Evolutionary conservation across 2,329 filamentous ascomycete species (phyloP).

Genomic region (Colletotrichum scovillei): DNA sequence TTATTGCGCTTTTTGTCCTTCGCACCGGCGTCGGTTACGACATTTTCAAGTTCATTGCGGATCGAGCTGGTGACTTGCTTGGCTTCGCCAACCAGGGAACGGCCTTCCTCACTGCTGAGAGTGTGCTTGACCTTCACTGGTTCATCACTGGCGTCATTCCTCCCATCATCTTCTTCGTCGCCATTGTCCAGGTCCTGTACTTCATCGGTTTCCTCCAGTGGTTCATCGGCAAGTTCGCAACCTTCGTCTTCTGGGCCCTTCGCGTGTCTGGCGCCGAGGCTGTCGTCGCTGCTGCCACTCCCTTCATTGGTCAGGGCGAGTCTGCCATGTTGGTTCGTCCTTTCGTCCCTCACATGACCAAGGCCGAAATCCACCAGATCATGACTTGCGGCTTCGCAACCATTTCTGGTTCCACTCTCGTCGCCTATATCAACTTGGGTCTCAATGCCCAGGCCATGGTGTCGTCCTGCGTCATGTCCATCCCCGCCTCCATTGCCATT

Average conservation of each 20-base stretch:
- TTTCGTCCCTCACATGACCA: slow-evolving; percentile 86
- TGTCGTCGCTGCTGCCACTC: slow-evolving; percentile 92
- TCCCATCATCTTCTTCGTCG: slow-evolving; percentile 95
- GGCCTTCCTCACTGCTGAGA: slow-evolving; percentile 72
- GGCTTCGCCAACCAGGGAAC: slow-evolving; percentile 81
- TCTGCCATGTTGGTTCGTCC: slow-evolving; percentile 92
- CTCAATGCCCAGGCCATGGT: slow-evolving; percentile 87
- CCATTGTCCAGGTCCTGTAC: slow-evolving; percentile 88
- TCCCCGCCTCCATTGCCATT: slow-evolving; percentile 88
- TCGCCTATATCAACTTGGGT: slow-evolving; percentile 86
- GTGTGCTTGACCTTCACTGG: slow-evolving; percentile 60
- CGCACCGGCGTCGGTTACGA: slow-evolving; percentile 84
- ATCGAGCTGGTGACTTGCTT: slow-evolving; percentile 78
- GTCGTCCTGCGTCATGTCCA: slow-evolving; percentile 95
- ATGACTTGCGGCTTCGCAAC: slow-evolving; percentile 95
- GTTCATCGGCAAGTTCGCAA: slow-evolving; percentile 88
- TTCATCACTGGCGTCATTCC: slow-evolving; percentile 87
- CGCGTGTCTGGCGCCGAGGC: slow-evolving; percentile 90
- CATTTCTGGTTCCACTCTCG: slow-evolving; percentile 87
- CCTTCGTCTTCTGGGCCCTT: slow-evolving; percentile 92
- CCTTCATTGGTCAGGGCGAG: slow-evolving; percentile 95
- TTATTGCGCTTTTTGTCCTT: slow-evolving; percentile 89
- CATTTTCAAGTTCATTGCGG: slow-evolving; percentile 91
- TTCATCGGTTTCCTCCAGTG: slow-evolving; percentile 86
- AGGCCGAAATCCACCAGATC: slow-evolving; percentile 90